A percentile compares a stretch with the other conserved stretches of the same genome.
Evolutionary conservation across 345 rosid genomes (phyloP).

Genomic region (Eucalyptus regnans): DNA sequence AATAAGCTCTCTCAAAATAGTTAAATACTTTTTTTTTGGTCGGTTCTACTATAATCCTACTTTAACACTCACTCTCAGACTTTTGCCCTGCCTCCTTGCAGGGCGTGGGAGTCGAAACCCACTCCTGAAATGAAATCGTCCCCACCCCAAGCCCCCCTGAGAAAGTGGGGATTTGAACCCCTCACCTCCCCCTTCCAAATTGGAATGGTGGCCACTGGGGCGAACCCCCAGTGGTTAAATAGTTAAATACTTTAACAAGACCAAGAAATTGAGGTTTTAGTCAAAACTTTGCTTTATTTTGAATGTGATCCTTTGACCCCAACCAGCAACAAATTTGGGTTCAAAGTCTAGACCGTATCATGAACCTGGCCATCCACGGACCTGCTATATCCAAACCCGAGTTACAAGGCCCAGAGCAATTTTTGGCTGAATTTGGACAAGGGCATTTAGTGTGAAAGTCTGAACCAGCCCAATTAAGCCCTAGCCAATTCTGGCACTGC

Average conservation of each 20-base stretch:
- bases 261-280: neutral
- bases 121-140: too few species aligned
- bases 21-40: too few species aligned
- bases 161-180: too few species aligned
- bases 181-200: too few species aligned
- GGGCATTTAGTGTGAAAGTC: neutral
- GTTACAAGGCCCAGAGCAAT: neutral
- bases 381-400: too few species aligned
- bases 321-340: neutral
- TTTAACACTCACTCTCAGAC: too few species aligned
- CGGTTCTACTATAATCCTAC: too few species aligned
- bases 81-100: too few species aligned
- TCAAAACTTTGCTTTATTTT: neutral
- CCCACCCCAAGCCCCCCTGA: too few species aligned
- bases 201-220: too few species aligned
- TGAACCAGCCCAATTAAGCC: neutral
- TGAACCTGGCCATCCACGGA: neutral
- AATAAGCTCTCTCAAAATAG: neutral
- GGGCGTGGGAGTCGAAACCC: too few species aligned
- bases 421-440: neutral
- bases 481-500: neutral
- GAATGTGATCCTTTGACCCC: neutral
- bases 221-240: too few species aligned
- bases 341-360: neutral
- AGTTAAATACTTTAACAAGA: neutral